These are phyloP conservation scores for Alloteropsis semialata DNA, from an alignment of 176 grass and related monocot genomes.

Conservation along the genomic window DNA sequence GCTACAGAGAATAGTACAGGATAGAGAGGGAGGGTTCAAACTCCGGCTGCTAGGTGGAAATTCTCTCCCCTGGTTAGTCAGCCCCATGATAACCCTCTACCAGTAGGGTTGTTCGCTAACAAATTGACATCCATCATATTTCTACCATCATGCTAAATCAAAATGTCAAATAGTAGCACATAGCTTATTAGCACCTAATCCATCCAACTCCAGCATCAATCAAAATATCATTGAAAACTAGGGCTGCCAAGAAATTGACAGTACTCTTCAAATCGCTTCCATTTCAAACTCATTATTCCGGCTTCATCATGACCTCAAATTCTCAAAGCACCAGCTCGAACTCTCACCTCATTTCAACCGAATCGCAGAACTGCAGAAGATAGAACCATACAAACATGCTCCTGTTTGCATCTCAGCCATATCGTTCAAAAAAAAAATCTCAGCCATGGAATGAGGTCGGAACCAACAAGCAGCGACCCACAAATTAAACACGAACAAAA, in stretches of 20 bases:
- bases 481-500: conserved; percentile 12
- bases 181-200: not conserved
- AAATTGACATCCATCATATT: not conserved
- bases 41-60: not conserved
- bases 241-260: not conserved
- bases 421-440: no score
- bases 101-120: not conserved
- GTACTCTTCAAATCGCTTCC: not conserved
- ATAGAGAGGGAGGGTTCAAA: not conserved
- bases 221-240: not conserved
- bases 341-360: not conserved
- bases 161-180: not conserved
- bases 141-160: not conserved
- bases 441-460: not conserved
- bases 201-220: not conserved
- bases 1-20: no score
- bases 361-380: not conserved
- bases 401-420: no score
- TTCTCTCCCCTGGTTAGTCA: not conserved
- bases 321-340: not conserved
- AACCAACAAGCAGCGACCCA: not conserved
- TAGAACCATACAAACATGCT: not conserved
- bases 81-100: not conserved
- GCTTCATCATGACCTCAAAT: not conserved
- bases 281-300: not conserved